Base-by-base conservation (phyloP, 768 basidiomycete genomes). In the Pleurotus sapidus region DNA sequence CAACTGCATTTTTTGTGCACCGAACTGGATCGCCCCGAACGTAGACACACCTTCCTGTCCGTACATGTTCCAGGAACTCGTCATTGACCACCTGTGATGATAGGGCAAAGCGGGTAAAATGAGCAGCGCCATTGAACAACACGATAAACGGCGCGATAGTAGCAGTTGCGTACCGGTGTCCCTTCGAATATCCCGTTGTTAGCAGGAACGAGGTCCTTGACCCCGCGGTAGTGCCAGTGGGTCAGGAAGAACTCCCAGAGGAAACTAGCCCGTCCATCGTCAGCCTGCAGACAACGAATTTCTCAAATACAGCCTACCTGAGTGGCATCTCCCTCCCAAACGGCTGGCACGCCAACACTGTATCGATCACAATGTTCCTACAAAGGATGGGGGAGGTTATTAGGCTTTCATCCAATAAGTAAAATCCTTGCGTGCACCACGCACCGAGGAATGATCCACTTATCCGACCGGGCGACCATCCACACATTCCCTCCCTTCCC, bases 261-360 rank as follows among this genome's bases (percentile, higher is more conserved):
- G 61, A 80, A 77, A 62, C 78, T 80, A 57, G 1, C 20, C 30
- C 15, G 45, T 4, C 30, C 30, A 11, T 34, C 11, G 30, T 34
- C 9, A 11, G 30, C 3, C 11, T 34, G 30, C 11, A 11, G 4
- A 3, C 2, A 11, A 34, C 30, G 30, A 34, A 11, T 34, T 9
- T 8, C 9, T 11, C 30, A 7, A 34, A 34, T 2, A 9, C 24
- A 12, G 60, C 63, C 25, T 27, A 77, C 75, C 77, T 79, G 27
- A 80, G 64, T 6, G 79, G 78, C 76, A 81, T 82, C 63, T 83
- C 71, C 5, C 76, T 68, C 4, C 81, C 82, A 60, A 82, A 82
- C 0, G 81, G 81, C 62, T 83, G 81, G 25, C 74, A 70, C 2
- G 80, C 72, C 43, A 84, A 71, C 34, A 74, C 58, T 2, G 74